phyloP scores from a whole-genome alignment of 73 alveolate species.

The Loxodes magnus region DNA sequence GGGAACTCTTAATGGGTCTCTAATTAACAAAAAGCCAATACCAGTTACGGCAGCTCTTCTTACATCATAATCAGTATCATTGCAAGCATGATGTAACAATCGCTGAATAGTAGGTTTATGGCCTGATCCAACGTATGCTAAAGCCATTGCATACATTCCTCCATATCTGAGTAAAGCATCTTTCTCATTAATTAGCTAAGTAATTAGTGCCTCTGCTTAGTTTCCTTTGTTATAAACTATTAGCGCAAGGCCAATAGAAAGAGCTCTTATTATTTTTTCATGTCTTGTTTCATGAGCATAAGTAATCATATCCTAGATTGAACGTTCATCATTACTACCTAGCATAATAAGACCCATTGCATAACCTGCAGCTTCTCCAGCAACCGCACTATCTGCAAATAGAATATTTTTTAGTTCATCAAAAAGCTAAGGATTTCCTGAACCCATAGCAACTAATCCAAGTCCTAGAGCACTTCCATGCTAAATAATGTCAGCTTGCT shows the following conservation, averaged over 20 bases:
- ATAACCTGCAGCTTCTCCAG: slow-evolving; percentile 95
- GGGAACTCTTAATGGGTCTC: slow-evolving; percentile 77
- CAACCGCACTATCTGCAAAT: slow-evolving; percentile 82
- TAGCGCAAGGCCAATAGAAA: slow-evolving; percentile 76
- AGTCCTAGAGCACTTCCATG: slow-evolving; percentile 96
- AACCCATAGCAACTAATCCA: slow-evolving; percentile 86
- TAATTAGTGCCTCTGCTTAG: slow-evolving; percentile 75
- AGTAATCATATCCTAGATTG: slow-evolving; percentile 61
- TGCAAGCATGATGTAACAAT: slow-evolving; percentile 85
- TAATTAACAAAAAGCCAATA: slow-evolving; percentile 80
- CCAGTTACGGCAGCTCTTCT: slow-evolving; percentile 95
- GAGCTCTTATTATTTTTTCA: slow-evolving; percentile 78
- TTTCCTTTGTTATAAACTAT: slow-evolving; percentile 85
- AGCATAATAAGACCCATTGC: slow-evolving; percentile 91
- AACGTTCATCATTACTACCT: slow-evolving; percentile 60
- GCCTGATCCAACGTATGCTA: slow-evolving; percentile 95
- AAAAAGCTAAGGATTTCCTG: slow-evolving; percentile 55
- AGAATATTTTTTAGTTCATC: slow-evolving; percentile 57
- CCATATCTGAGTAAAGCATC: slow-evolving; percentile 90
- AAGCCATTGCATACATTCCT: slow-evolving; percentile 84
- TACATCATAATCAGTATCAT: slow-evolving; percentile 95
- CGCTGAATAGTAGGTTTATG: slow-evolving; percentile 83
- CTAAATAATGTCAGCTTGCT: slow-evolving; percentile 66
- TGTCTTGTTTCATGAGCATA: slow-evolving; percentile 73
- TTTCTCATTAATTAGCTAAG: slow-evolving; percentile 52